A percentile compares a stretch with the other conserved stretches of the same genome.
Evolutionary conservation across 1,284 basidiomycete species (phyloP).

Genomic region (Leccinum subatratum): DNA sequence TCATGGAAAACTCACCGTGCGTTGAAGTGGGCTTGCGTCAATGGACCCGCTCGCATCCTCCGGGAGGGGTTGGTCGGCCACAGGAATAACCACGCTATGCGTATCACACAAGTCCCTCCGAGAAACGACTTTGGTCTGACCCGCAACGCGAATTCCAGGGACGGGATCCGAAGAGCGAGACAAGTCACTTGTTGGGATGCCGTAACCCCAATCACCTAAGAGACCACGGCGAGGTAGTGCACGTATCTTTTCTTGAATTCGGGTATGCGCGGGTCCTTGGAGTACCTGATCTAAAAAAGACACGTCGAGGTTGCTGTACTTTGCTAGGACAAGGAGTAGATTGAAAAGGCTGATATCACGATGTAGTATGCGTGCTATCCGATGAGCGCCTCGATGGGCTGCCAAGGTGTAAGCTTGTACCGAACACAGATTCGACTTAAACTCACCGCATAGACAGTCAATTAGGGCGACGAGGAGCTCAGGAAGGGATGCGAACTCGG

Average conservation of each 20-base stretch:
- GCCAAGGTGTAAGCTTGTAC: neutral
- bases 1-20: neutral
- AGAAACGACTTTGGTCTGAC: neutral
- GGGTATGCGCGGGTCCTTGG: neutral
- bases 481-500: neutral
- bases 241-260: neutral
- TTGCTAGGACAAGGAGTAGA: neutral
- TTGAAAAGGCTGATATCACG: conserved; percentile 11
- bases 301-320: neutral
- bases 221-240: neutral
- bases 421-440: neutral
- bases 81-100: neutral
- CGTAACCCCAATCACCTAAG: conserved; percentile 9
- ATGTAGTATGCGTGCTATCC: conserved; percentile 1
- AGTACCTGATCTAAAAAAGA: neutral
- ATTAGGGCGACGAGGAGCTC: neutral
- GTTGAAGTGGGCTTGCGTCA: conserved; percentile 2
- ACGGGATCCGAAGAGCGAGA: neutral
- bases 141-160: neutral
- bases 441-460: neutral
- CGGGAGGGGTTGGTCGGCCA: neutral
- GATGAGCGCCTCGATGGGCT: conserved; percentile 6
- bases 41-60: neutral
- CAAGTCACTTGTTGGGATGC: neutral
- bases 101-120: neutral